Base-by-base conservation (phyloP, 805 yeast species). In the Yamadazyma paraphyllophila region DNA sequence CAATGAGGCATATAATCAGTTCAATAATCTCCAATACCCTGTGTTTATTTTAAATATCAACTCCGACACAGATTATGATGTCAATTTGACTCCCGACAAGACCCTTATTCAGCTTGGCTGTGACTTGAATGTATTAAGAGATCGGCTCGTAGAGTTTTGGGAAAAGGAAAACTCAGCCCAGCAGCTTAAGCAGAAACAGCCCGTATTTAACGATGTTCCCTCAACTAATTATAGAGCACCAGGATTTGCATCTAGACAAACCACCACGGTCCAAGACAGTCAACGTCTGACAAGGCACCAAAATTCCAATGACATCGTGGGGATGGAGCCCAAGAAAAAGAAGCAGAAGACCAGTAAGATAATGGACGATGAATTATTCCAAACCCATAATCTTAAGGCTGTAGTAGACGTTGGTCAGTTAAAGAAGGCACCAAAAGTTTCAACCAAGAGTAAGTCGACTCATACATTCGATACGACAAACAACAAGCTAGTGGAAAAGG, bases 71-170 rank as follows among this genome's bases (percentile, higher is more conserved):
- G 67, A 71, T 32, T 49, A 84, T n/a, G 99, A 94, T 64, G 74
- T 94, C 14, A 94, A 94, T 62, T 86, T 94, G 1, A 83, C 96
- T 0, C 98, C 99, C 0, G 97, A 94, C 61, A 94, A 94, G 60
- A 71, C 92, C 43, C 78, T 81, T 2, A 39, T 49, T 7, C 46
- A 73, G 91, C 1, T 59, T 87, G 55, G 59, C 90, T 1, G 89
- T 5, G 50, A 51, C 27, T 43, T 45, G n/a, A 40, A 36, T 3
- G 31, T 14, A 83, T 47, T 92, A 4, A 70, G 80, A 43, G 77
- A 71, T n/a, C 61, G 69, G n/a, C 55, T 91, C 13, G 54, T 58
- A 0, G 59, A 61, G 1, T 73, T 77, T 46, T 88, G 77, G 56
- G 72, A 77, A 15, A 42, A 48, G 0, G 61, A 66, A 16, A 62